Base-by-base conservation (phyloP, 306 rosid genomes). In the Macrotyloma uniflorum region DNA sequence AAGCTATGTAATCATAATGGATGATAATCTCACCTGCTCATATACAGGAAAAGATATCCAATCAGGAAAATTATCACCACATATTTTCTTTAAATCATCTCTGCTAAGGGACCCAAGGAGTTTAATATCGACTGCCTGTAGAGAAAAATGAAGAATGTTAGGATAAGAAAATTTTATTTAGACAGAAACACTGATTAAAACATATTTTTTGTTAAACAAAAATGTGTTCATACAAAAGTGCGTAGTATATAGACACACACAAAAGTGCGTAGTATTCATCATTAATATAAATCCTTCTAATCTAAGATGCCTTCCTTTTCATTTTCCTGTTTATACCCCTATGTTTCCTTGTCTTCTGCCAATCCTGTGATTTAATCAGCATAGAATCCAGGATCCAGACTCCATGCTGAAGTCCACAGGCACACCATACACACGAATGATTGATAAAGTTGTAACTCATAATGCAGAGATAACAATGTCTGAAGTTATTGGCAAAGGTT, bases 31-130 rank as follows among this genome's bases (percentile, higher is more conserved):
- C 45, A 94, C 98, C 91, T 92, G 98, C 84, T 94, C 97, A 74
- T 81, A 94, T 30, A 86, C 95, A 5, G 98, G 98, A 80, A 94
- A 94, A 70, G 98, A 90, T 86, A 94, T 89, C 98, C 97, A 94
- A 81, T 89, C 97, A 45, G 98, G 98, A 86, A 90, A 82, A 80
- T 86, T 92, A 33, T 94, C 97, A 15, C 98, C 95, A 10, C 98
- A 94, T 74, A 94, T 74, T 83, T 89, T 94, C 93, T 80, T 92
- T 72, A 94, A 73, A 63, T 92, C 98, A 0, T 94, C 98, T 87
- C 98, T 80, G 82, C 51, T 88, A 69, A 94, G 97, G 66, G 98
- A 90, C 36, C 95, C 97, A 55, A 94, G 93, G 59, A 94, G 93
- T 86, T 94, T 94, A 57, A 94, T 73, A 69, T 94, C 97, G 74